Conservation (phyloP, 371 early-diverging fungal genomes). For the Mortierella sp. region DNA sequence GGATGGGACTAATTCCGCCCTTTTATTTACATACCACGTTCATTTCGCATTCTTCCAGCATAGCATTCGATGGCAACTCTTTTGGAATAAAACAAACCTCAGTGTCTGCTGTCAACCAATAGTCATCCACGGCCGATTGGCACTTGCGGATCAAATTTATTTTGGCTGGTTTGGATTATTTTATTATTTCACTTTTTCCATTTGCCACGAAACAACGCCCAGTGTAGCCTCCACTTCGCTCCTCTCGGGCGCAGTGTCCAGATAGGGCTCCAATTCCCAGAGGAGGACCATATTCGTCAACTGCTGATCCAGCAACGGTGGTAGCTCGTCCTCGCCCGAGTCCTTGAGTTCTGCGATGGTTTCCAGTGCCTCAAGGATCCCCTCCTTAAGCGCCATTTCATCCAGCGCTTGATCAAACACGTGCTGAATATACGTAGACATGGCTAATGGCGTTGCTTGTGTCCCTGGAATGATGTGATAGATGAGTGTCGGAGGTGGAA, state of each 20-base stretch:
- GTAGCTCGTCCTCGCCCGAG: conserved; percentile 44
- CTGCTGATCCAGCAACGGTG: conserved; percentile 43
- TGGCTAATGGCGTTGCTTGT: conserved; percentile 23
- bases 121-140: no score
- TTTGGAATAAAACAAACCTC: no score
- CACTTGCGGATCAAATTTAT: not conserved
- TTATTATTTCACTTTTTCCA: conserved; percentile 37
- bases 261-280: conserved; percentile 51
- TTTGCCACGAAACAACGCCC: conserved; percentile 40
- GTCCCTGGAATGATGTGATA: conserved; percentile 32
- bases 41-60: no score
- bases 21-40: not conserved
- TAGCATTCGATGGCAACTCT: no score
- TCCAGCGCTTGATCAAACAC: conserved; percentile 31
- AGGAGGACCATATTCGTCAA: conserved; percentile 38
- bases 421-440: conserved; percentile 26
- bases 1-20: conserved; percentile 39
- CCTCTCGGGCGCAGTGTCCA: conserved; percentile 32
- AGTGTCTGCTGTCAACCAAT: no score
- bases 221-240: conserved; percentile 19
- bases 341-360: conserved; percentile 37
- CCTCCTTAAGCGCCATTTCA: conserved; percentile 42
- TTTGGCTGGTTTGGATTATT: no score
- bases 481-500: conserved; percentile 20
- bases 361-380: conserved; percentile 34